Evolutionary conservation across 208 protist genomes (phyloP).

Genomic region (Acanthamoeba polyphaga): DNA sequence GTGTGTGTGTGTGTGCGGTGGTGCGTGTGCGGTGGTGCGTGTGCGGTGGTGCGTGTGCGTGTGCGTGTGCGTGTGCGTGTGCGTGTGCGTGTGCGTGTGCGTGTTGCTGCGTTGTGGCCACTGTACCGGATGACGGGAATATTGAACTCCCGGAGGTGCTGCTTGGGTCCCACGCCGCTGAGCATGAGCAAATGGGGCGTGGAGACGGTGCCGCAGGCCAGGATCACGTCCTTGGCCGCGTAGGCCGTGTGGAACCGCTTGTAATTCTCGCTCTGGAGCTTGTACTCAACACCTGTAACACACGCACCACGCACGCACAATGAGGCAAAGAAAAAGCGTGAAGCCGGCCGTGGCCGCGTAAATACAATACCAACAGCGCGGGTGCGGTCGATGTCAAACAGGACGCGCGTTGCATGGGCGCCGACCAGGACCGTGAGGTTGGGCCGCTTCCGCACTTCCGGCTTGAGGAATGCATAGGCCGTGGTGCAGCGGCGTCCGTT

Average conservation of each 20-base stretch:
- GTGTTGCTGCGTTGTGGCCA: background rate
- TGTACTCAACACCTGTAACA: conserved; percentile 6
- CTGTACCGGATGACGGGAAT: conserved; percentile 11
- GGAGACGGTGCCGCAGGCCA: conserved; percentile 9
- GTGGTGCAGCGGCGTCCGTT: conserved; percentile 65
- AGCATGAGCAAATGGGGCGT: conserved; percentile 66
- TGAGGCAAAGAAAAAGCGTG: background rate
- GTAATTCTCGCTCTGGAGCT: background rate
- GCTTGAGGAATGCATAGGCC: conserved; percentile 30
- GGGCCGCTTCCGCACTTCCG: conserved; percentile 49
- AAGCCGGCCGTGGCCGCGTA: background rate
- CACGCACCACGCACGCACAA: background rate
- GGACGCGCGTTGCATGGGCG: conserved; percentile 36
- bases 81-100: background rate
- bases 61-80: too few species aligned
- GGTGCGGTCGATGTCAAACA: conserved; percentile 57
- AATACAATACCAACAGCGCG: background rate
- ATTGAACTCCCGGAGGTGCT: conserved; percentile 3
- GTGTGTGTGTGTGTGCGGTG: too few species aligned
- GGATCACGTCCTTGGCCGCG: conserved; percentile 49
- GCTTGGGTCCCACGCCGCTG: conserved; percentile 60
- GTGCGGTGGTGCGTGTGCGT: too few species aligned
- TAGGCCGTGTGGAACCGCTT: conserved; percentile 17
- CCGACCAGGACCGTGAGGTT: conserved; percentile 47
- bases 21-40: too few species aligned